Evolutionary conservation across 805 yeast species (phyloP), one percentile per base, ranked within the genome.

Genomic region (Candida chilensis): DNA sequence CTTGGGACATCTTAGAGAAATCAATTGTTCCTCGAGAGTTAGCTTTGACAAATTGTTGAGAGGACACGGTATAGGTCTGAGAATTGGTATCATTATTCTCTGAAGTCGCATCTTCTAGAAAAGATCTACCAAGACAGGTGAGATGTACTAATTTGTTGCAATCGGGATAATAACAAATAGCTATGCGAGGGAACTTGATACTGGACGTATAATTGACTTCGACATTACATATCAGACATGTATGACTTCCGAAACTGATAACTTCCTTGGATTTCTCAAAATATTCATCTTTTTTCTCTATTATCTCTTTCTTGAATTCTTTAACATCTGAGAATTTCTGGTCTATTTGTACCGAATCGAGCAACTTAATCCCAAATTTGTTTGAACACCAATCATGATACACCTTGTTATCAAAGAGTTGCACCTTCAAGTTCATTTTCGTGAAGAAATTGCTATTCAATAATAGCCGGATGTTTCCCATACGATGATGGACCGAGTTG

Each of bases 381-480:
- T 65, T 60, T 9, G 28, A 20, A 7, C 42, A 20, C 73, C 72
- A 68, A 4, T 35, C 35, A 5, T 50, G 38, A 31, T 47, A 48
- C 1, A 50, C 40, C 2, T 40, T 39, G 4, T 41, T 37, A 29
- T 54, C 43, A 36, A 77, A 75, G 17, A 77, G 48, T 3, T 60
- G 59, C 1, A 78, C 60, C 17, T 51, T 51, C 27, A 79, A 47
- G 17, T 60, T 57, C 61, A 74, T 53, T 5, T 55, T 42, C 1
- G 40, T 37, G 43, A 78, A 79, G 24, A 63, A 69, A 2, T 41
- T 41, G 8, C 70, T 47, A 2, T 44, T 41, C 4, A 76, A 20
- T 11, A 79, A 44, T 18, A 67, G 43, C 27, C 71, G 53, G 5
- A 67, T 47, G 37, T 67, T 59, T 0, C 67, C 81, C 9, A 78